Conservation (phyloP, 2,329 filamentous ascomycete genomes). For the Aplosporella prunicola region DNA sequence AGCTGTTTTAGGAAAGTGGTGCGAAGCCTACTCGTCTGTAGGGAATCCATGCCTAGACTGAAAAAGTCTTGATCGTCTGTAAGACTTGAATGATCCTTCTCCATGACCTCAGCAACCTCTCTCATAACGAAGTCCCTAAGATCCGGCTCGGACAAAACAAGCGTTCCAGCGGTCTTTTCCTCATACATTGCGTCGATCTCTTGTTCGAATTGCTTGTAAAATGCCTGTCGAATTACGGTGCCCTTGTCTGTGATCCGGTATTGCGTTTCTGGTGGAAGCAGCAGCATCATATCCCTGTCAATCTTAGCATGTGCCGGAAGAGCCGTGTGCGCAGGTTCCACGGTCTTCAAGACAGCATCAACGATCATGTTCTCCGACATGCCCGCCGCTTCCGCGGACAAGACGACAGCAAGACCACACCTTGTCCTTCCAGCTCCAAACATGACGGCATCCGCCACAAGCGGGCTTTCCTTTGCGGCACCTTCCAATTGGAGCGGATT, state of each 20-base stretch:
- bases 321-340: constrained; percentile 44
- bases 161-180: constrained; percentile 14
- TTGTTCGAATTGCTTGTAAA: constrained; percentile 41
- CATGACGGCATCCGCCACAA: constrained; percentile 48
- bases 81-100: constrained; percentile 15
- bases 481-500: constrained; percentile 45
- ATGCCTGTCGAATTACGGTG: constrained; percentile 44
- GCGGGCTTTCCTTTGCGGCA: constrained; percentile 41
- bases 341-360: constrained; percentile 39
- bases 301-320: constrained; percentile 47
- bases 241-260: constrained; percentile 50
- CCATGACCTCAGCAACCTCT: constrained; percentile 16
- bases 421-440: constrained; percentile 47
- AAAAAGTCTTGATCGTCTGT: constrained; percentile 44
- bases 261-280: constrained; percentile 35
- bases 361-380: constrained; percentile 39
- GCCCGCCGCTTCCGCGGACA: constrained; percentile 34
- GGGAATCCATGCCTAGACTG: constrained; percentile 46
- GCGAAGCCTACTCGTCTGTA: constrained; percentile 50
- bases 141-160: constrained; percentile 21
- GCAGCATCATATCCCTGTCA: constrained; percentile 43
- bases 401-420: constrained; percentile 46
- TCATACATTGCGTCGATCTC: constrained; percentile 40
- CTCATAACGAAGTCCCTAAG: constrained; percentile 23
- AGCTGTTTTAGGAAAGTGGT: constrained; percentile 43